These are phyloP conservation scores for Diplocarpon rosae DNA, from an alignment of 2,329 filamentous ascomycete species.

Conservation along the genomic window DNA sequence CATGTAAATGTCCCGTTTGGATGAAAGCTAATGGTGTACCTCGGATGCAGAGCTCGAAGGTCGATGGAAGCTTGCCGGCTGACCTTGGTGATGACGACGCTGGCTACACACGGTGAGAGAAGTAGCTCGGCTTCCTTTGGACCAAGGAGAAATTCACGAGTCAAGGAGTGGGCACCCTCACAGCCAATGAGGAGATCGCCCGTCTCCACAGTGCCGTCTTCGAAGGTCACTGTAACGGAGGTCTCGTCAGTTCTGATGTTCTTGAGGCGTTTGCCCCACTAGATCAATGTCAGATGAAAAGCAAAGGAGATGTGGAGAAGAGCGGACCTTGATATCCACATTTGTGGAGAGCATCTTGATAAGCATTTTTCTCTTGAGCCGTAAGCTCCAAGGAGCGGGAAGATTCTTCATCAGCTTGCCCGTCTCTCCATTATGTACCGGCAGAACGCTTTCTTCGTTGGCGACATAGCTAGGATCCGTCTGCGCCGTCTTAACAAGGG, in stretches of 20 bases:
- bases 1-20: slow-evolving; percentile 27
- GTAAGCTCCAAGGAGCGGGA: slow-evolving; percentile 22
- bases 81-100: slow-evolving; percentile 31
- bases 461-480: slow-evolving; percentile 21
- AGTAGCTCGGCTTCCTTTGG: slow-evolving; percentile 24
- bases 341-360: slow-evolving; percentile 21
- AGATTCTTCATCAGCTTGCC: slow-evolving; percentile 21
- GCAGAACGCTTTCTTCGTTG: slow-evolving; percentile 17
- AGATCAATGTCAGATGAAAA: neutral
- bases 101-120: slow-evolving; percentile 29
- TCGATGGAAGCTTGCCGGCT: slow-evolving; percentile 37
- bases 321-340: slow-evolving; percentile 23
- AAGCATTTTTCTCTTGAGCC: slow-evolving; percentile 23
- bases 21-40: slow-evolving; percentile 37
- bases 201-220: slow-evolving; percentile 28
- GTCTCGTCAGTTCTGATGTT: slow-evolving; percentile 7
- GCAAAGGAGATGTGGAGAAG: neutral
- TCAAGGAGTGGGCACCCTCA: slow-evolving; percentile 83
- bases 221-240: slow-evolving; percentile 20
- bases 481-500: slow-evolving; percentile 19
- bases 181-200: slow-evolving; percentile 75
- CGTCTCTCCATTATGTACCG: slow-evolving; percentile 21
- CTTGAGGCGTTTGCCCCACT: slow-evolving; percentile 21
- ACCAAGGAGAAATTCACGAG: slow-evolving; percentile 73
- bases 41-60: slow-evolving; percentile 41